These are phyloP conservation scores for Trichoderma semiorbis DNA, from an alignment of 2,329 filamentous ascomycete species.

Conservation along the genomic window DNA sequence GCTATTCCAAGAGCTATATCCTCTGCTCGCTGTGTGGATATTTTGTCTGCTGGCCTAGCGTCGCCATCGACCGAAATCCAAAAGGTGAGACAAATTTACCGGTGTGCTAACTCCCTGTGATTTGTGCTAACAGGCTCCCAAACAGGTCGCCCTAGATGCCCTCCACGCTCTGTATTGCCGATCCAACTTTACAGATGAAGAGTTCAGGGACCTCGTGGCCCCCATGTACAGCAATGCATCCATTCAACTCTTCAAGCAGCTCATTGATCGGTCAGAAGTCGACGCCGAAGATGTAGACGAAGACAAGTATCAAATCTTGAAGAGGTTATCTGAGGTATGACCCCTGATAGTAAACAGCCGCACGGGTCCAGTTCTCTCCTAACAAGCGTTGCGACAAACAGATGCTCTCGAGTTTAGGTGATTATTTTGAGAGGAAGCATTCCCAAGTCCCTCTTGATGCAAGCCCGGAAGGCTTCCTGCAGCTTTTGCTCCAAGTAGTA, in stretches of 20 bases:
- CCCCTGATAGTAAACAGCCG: neutral
- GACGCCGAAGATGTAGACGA: conserved; percentile 83
- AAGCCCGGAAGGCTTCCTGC: conserved; percentile 72
- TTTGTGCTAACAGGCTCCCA: conserved; percentile 22
- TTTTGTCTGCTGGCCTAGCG: conserved; percentile 68
- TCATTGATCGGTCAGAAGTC: conserved; percentile 77
- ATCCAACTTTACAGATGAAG: conserved; percentile 68
- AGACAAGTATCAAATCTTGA: conserved; percentile 85
- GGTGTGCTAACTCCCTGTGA: neutral
- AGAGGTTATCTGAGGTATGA: conserved; percentile 86
- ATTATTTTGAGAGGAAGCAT: conserved; percentile 77
- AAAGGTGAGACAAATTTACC: conserved; percentile 47
- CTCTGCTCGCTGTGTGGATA: conserved; percentile 64
- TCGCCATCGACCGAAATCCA: conserved; percentile 68
- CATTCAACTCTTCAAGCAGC: conserved; percentile 65
- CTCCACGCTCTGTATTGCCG: conserved; percentile 79
- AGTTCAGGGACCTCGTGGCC: conserved; percentile 73
- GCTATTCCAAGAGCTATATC: conserved; percentile 78
- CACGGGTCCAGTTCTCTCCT: neutral
- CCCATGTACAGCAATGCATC: conserved; percentile 74
- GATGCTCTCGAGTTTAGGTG: conserved; percentile 81
- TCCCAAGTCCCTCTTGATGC: conserved; percentile 58
- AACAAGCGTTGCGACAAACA: conserved; percentile 33
- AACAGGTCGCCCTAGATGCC: conserved; percentile 74
- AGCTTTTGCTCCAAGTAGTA: conserved; percentile 73